Evolutionary conservation across 768 basidiomycete genomes (phyloP).

Genomic region (Crepidotus variabilis): DNA sequence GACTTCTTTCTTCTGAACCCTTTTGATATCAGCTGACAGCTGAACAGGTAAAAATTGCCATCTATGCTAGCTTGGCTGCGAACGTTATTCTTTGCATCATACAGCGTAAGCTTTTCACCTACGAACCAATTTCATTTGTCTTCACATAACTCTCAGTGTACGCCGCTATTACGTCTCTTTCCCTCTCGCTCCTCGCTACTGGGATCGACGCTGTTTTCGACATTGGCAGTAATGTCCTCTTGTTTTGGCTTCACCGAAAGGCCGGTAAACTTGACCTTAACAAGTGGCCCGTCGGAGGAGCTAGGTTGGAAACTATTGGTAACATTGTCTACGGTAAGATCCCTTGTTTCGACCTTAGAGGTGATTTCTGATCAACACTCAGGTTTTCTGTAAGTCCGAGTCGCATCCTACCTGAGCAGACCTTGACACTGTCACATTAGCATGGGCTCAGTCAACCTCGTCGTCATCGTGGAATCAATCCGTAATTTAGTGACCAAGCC

Average conservation of each 20-base stretch:
- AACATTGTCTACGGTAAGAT: slow-evolving; percentile 77
- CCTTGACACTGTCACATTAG: slow-evolving; percentile 32
- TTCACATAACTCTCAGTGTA: slow-evolving; percentile 55
- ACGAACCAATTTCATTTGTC: not conserved
- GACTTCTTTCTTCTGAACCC: slow-evolving; percentile 18
- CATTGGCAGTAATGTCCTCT: slow-evolving; percentile 77
- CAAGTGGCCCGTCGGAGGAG: slow-evolving; percentile 91
- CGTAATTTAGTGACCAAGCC: slow-evolving; percentile 62
- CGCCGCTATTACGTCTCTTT: slow-evolving; percentile 81
- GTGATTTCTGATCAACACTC: slow-evolving; percentile 24
- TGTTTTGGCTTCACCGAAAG: slow-evolving; percentile 76
- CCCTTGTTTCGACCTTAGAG: slow-evolving; percentile 1
- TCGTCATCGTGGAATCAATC: slow-evolving; percentile 85
- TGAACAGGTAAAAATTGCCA: slow-evolving; percentile 77
- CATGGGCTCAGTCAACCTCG: slow-evolving; percentile 89
- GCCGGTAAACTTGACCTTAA: slow-evolving; percentile 67
- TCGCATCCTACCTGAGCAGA: not conserved
- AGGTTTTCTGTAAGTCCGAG: slow-evolving; percentile 25
- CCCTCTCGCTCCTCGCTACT: slow-evolving; percentile 85
- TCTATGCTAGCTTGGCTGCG: slow-evolving; percentile 76
- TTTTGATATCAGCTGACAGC: slow-evolving; percentile 1
- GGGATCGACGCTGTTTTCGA: slow-evolving; percentile 87
- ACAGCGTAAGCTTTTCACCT: slow-evolving; percentile 48
- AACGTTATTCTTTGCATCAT: slow-evolving; percentile 73
- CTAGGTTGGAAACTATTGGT: slow-evolving; percentile 86